phyloP scores from a whole-genome alignment of 768 basidiomycete genomes.

The Termitomyces sp. region DNA sequence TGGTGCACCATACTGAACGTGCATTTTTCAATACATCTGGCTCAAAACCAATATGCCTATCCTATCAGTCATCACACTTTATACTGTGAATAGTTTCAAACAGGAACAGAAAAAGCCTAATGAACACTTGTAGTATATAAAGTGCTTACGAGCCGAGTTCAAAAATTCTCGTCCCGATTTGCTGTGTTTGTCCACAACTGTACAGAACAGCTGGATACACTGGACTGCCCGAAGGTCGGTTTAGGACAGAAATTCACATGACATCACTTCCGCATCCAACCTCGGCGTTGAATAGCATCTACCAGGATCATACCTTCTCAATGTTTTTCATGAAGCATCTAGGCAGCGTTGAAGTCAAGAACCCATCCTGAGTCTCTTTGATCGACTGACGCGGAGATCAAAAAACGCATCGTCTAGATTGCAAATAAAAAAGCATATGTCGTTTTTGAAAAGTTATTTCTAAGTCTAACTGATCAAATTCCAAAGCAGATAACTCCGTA shows the following conservation, averaged over 20 bases:
- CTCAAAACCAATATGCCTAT: too few relatives aligned
- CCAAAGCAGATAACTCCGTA: conserved; percentile 3
- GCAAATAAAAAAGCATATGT: neutral
- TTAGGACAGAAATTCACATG: neutral
- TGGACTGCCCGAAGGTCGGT: too few relatives aligned
- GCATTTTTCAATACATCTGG: too few relatives aligned
- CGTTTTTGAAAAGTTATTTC: neutral
- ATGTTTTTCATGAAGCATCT: neutral
- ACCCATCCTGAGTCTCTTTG: neutral
- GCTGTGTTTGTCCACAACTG: too few relatives aligned
- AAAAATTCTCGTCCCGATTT: too few relatives aligned
- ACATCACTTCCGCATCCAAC: neutral
- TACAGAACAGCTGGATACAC: too few relatives aligned
- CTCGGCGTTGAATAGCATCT: neutral
- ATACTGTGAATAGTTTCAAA: too few relatives aligned
- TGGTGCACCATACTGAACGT: too few relatives aligned
- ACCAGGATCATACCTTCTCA: neutral
- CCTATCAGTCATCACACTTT: too few relatives aligned
- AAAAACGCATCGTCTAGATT: neutral
- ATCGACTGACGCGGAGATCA: conserved; percentile 3
- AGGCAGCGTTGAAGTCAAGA: neutral
- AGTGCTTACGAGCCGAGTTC: too few relatives aligned
- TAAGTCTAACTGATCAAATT: neutral
- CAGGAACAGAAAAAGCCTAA: too few relatives aligned
- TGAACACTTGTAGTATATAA: too few relatives aligned